Percentiles rank a stretch among this genome's conserved stretches.
Conservation (phyloP, 176 grass and related monocot genomes). For the sorghum (Sorghum bicolor) region DNA sequence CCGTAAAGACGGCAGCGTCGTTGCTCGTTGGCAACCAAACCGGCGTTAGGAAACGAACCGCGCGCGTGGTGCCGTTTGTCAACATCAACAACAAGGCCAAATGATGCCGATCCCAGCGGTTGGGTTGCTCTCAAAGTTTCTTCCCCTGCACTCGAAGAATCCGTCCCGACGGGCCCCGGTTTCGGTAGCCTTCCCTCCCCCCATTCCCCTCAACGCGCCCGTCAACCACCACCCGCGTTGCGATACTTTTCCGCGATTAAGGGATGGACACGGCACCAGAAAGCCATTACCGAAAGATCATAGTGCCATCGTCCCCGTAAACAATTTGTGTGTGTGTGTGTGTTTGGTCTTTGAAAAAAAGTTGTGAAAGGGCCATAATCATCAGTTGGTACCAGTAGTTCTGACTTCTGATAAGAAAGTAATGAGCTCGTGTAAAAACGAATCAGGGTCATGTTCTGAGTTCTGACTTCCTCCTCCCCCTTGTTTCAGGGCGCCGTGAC, state of each 20-base stretch:
- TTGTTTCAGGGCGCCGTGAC: conserved; percentile 64
- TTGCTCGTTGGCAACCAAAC: background rate
- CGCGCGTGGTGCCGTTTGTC: conserved; percentile 21
- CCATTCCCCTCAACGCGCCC: background rate
- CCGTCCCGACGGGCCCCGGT: background rate
- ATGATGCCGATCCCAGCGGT: background rate
- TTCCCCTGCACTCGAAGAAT: conserved; percentile 27
- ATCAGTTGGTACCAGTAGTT: background rate
- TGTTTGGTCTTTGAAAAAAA: background rate
- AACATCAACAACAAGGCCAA: background rate
- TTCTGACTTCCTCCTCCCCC: background rate
- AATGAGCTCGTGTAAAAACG: background rate
- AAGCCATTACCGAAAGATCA: background rate
- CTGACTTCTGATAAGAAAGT: background rate
- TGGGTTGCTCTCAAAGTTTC: conserved; percentile 18
- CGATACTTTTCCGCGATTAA: background rate
- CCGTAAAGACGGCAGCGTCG: background rate
- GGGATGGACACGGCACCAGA: background rate
- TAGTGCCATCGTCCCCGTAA: background rate
- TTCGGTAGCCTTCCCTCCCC: background rate
- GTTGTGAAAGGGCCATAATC: background rate
- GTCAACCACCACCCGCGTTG: conserved; percentile 14
- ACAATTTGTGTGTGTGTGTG: background rate
- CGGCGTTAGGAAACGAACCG: background rate
- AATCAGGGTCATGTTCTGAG: background rate